These are phyloP conservation scores for Ophiorrhiza pumila DNA, from an alignment of 257 asterid genomes.

Conservation along the genomic window DNA sequence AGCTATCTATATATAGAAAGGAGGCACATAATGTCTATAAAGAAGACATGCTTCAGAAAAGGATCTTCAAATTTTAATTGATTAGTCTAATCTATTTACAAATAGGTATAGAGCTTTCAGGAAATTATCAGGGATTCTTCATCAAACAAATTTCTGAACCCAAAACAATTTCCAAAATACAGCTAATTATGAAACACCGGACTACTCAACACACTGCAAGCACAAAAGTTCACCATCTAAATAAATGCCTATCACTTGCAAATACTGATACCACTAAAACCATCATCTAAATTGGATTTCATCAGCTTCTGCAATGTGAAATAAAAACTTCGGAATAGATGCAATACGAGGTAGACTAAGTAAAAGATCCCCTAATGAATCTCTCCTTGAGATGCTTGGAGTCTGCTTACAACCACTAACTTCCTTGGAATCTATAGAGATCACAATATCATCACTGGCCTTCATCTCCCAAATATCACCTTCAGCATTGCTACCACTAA, in stretches of 20 bases:
- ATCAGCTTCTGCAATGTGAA: conserved; percentile 52
- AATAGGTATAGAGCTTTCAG: not conserved
- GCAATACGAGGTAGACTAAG: conserved; percentile 69
- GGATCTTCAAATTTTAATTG: not conserved
- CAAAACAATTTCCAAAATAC: conserved; percentile 16
- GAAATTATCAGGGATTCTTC: conserved; percentile 39
- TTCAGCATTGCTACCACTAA: conserved; percentile 26
- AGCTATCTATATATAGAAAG: too few species aligned
- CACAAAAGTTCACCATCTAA: not conserved
- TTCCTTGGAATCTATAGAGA: conserved; percentile 26
- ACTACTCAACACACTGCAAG: not conserved
- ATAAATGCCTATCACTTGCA: not conserved
- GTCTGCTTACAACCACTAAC: conserved; percentile 26
- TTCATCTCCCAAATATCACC: conserved; percentile 19
- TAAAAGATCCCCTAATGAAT: conserved; percentile 64
- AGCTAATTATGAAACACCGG: conserved; percentile 1
- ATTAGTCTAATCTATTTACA: not conserved
- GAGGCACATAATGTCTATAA: not conserved
- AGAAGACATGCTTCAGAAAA: not conserved
- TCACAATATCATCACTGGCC: conserved; percentile 12
- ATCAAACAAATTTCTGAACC: conserved; percentile 49
- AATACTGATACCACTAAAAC: not conserved
- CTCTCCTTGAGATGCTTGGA: conserved; percentile 48
- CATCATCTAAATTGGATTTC: conserved; percentile 30
- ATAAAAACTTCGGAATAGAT: conserved; percentile 51